Base-by-base conservation (phyloP, 352 stramenopile genomes). In the Globisporangium irregulare region DNA sequence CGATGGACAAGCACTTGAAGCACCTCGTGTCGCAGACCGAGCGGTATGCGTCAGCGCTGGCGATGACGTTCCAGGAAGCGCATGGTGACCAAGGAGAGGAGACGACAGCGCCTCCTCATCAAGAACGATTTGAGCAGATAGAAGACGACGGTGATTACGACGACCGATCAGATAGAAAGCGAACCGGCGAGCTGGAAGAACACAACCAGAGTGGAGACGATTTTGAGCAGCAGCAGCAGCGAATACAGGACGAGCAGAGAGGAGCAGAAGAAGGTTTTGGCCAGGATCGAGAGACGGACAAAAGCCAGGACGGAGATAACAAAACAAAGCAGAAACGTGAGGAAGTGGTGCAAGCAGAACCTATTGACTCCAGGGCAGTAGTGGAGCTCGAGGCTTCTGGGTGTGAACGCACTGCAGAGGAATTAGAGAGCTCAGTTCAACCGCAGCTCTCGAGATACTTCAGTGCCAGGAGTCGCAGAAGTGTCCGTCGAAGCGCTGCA, bases 1-100 rank as follows among this genome's bases (percentile, higher is more conserved):
- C 97, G 38, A 99, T 99, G 97, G 97, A 99, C 76, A 87, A 88
- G 24, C 95, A 99, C 58, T 77, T 99, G 50, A 88, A 95, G 36
- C 95, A 94, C 56, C 79, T 99, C 1, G 90, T 99, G 8, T 73
- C 85, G 53, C 96, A 99, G 86, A 99, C 98, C 32, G 97, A 99
- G 76, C 86, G 89, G 61, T 99, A 99, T 73, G 93, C 96, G 12
- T 84, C 86, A 6, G 85, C 88, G 2, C 67, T 99, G 8, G 86
- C 89, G 1, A 66, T 73, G 7, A 89, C 80, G 25, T 93, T 97
- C 36, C 64, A 73, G 75, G 57, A 72, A 24, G 66, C 63, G 1
- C 55, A 67, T 27, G 59, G 38, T 46, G 38, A 62, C 9, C 22
- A 36, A 29, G 24, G 51, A 12, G 51, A 58, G 6, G 50, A 32